Evolutionary conservation across 208 protist species (phyloP).

Genomic region (Leishmania martiniquensis): DNA sequence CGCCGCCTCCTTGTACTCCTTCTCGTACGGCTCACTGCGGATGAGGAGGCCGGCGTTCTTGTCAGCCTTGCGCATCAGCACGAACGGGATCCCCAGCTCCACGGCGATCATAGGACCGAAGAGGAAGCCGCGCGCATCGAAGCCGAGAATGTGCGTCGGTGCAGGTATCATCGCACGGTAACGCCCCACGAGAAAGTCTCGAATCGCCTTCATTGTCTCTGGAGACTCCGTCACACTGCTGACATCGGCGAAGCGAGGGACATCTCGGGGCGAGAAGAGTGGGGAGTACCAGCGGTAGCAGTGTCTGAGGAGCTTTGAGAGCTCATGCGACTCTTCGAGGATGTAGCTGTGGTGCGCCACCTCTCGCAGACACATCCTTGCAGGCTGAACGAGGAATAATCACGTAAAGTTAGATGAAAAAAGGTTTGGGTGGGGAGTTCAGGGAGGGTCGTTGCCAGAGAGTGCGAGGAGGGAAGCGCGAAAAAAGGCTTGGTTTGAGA

Average conservation of each 20-base stretch:
- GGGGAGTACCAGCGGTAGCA: slow-evolving; percentile 90
- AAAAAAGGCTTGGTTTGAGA: neutral
- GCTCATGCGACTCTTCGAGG: slow-evolving; percentile 43
- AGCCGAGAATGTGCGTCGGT: slow-evolving; percentile 86
- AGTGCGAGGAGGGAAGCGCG: no score
- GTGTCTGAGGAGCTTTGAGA: slow-evolving; percentile 54
- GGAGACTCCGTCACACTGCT: slow-evolving; percentile 86
- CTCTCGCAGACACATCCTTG: slow-evolving; percentile 21
- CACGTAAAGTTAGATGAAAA: no score
- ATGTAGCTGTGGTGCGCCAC: slow-evolving; percentile 49
- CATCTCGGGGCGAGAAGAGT: slow-evolving; percentile 86
- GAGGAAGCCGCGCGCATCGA: slow-evolving; percentile 92
- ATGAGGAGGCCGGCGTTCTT: slow-evolving; percentile 91
- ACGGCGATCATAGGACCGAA: slow-evolving; percentile 89
- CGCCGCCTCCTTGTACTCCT: slow-evolving; percentile 89
- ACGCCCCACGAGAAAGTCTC: slow-evolving; percentile 83
- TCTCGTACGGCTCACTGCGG: slow-evolving; percentile 85
- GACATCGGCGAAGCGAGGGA: slow-evolving; percentile 91
- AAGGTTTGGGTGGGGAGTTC: neutral
- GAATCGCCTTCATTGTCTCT: slow-evolving; percentile 68
- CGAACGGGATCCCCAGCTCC: slow-evolving; percentile 88
- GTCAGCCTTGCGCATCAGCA: slow-evolving; percentile 90
- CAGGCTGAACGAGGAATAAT: neutral
- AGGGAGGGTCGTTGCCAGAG: no score
- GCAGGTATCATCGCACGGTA: slow-evolving; percentile 67